Percentiles rank a stretch among this genome's conserved stretches.
Evolutionary conservation across 129 eudicot genomes (phyloP).

Genomic region (Helichrysum umbraculigerum): DNA sequence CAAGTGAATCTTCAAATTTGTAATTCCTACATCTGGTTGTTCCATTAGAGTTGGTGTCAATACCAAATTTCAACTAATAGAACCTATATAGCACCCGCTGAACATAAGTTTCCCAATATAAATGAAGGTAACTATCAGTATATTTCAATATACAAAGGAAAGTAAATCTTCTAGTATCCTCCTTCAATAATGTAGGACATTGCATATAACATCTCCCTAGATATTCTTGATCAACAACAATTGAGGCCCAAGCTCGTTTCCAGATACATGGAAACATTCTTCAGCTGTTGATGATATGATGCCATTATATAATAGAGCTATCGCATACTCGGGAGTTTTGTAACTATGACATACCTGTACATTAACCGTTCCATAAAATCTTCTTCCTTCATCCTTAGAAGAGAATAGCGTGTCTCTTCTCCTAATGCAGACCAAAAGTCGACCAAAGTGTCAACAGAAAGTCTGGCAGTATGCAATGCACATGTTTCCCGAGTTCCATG

Average conservation of each 20-base stretch:
- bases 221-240: background rate
- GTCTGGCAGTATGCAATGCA: constrained; percentile 95
- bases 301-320: constrained; percentile 1
- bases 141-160: background rate
- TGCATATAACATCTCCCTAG: constrained; percentile 6
- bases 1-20: constrained; percentile 2
- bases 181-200: constrained; percentile 4
- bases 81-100: background rate
- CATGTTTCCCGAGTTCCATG: constrained; percentile 96
- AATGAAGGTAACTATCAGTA: background rate
- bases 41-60: constrained; percentile 6
- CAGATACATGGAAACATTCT: background rate
- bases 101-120: background rate
- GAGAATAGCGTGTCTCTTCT: constrained; percentile 86
- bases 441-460: constrained; percentile 91
- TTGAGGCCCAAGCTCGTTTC: background rate
- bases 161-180: background rate
- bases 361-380: constrained; percentile 93
- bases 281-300: background rate
- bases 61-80: background rate
- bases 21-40: constrained; percentile 7
- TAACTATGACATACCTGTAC: constrained; percentile 58
- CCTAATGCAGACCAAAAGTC: constrained; percentile 98
- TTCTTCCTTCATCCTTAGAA: constrained; percentile 94
- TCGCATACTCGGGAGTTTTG: constrained; percentile 17